Percentiles rank a stretch among this genome's conserved stretches.
These are phyloP conservation scores for Collybiopsis luxurians DNA, from an alignment of 768 basidiomycete species.

Conservation along the genomic window DNA sequence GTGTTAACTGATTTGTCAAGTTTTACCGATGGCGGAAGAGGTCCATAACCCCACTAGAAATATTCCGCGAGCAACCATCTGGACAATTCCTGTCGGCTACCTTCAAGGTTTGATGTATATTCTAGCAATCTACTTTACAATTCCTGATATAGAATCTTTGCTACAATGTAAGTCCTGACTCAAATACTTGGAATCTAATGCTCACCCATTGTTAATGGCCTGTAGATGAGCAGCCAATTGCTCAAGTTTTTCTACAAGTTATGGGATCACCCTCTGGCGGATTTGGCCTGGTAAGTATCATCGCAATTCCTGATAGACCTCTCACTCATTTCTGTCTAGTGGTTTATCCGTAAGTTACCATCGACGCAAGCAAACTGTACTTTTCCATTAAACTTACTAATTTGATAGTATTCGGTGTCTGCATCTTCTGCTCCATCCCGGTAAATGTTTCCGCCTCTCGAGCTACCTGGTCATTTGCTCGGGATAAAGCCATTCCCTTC, in stretches of 20 bases:
- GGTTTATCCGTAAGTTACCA: conserved; percentile 37
- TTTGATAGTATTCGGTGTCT: conserved; percentile 47
- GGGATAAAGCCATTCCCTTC: conserved; percentile 64
- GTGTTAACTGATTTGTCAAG: conserved; percentile 23
- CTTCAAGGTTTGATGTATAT: conserved; percentile 51
- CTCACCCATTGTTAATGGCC: not conserved
- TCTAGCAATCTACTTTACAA: conserved; percentile 62
- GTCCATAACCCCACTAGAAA: conserved; percentile 55
- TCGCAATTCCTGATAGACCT: not conserved
- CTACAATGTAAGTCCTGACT: conserved; percentile 38
- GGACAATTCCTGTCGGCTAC: conserved; percentile 51
- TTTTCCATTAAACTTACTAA: conserved; percentile 1
- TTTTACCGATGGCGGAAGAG: conserved; percentile 67
- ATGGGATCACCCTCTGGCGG: conserved; percentile 65
- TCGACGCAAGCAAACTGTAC: not conserved
- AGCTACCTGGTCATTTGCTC: conserved; percentile 68
- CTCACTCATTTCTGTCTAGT: conserved; percentile 22
- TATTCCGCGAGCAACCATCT: conserved; percentile 52
- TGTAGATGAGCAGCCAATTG: conserved; percentile 48
- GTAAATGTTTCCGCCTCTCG: conserved; percentile 66
- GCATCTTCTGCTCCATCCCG: conserved; percentile 63
- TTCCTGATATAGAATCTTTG: conserved; percentile 53
- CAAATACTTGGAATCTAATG: not conserved
- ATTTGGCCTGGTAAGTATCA: conserved; percentile 49
- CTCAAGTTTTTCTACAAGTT: conserved; percentile 56